A percentile compares a stretch with the other conserved stretches of the same genome.
Evolutionary conservation across 331 rosid species (phyloP).

Genomic region (Erythrophleum ivorense): DNA sequence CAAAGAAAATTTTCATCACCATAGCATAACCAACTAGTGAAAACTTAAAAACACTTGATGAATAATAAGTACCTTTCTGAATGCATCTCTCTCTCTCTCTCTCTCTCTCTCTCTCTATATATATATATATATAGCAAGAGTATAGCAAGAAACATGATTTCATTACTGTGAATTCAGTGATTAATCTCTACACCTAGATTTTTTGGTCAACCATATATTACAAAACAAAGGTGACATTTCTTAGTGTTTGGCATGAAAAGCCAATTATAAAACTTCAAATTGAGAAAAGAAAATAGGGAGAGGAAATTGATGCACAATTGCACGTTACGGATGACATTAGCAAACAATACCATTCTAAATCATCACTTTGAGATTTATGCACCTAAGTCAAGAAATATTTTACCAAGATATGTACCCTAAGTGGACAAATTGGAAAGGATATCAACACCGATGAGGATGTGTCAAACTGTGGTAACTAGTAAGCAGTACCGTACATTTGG

Average conservation of each 20-base stretch:
- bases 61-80: neutral
- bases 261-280: neutral
- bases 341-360: neutral
- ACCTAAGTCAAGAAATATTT: neutral
- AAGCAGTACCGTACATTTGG: neutral
- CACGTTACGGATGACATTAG: neutral
- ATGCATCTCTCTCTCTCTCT: neutral
- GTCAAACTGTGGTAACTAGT: neutral
- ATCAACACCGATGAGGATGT: neutral
- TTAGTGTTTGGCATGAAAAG: neutral
- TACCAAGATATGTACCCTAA: neutral
- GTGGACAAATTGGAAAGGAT: neutral
- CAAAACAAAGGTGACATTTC: neutral
- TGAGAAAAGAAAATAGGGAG: neutral
- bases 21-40: too few species aligned
- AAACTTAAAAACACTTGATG: neutral
- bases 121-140: too few species aligned
- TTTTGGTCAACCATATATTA: neutral
- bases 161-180: neutral
- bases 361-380: slow-evolving; percentile 9
- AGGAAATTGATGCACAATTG: neutral
- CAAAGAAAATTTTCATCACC: too few species aligned
- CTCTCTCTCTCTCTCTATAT: neutral
- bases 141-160: neutral
- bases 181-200: neutral